Percentiles rank a stretch among this genome's conserved stretches.
Evolutionary conservation across 805 yeast genomes (phyloP).

Genomic region (Komagataella phaffii): DNA sequence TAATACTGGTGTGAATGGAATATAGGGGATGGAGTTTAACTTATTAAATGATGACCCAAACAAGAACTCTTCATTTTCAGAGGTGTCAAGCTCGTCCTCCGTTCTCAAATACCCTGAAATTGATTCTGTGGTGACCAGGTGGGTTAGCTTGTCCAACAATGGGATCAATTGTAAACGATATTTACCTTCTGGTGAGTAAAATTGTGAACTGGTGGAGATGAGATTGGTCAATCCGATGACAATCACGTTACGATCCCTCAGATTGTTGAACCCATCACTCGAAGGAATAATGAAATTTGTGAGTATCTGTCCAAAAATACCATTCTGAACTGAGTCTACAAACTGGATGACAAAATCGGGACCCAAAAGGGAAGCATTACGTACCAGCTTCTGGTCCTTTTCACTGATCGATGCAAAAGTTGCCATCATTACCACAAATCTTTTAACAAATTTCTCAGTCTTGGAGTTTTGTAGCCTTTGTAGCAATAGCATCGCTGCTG

Average conservation of each 20-base stretch:
- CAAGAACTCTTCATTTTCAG: slow-evolving; percentile 12
- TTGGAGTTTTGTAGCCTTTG: slow-evolving; percentile 70
- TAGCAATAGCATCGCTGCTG: slow-evolving; percentile 63
- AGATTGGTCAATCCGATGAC: slow-evolving; percentile 35
- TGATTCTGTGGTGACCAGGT: slow-evolving; percentile 18
- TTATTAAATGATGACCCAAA: slow-evolving; percentile 83
- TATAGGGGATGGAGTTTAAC: slow-evolving; percentile 46
- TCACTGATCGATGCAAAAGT: slow-evolving; percentile 17
- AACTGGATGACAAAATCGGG: slow-evolving; percentile 41
- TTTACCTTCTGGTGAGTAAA: slow-evolving; percentile 18
- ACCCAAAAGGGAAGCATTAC: slow-evolving; percentile 9
- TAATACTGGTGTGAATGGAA: slow-evolving; percentile 60
- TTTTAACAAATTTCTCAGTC: slow-evolving; percentile 70
- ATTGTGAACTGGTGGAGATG: slow-evolving; percentile 19
- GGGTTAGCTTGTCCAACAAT: slow-evolving; percentile 29
- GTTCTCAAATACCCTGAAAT: slow-evolving; percentile 18
- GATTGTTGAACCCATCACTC: slow-evolving; percentile 25
- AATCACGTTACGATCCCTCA: slow-evolving; percentile 29
- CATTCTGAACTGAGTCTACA: slow-evolving; percentile 61
- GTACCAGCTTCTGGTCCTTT: slow-evolving; percentile 4
- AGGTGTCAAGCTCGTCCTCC: slow-evolving; percentile 7
- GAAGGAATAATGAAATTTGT: slow-evolving; percentile 37
- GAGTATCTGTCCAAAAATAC: slow-evolving; percentile 37
- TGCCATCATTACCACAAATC: slow-evolving; percentile 51
- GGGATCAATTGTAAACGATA: slow-evolving; percentile 27